Conservation (phyloP, 2,329 filamentous ascomycete genomes). For the Bipolaris oryzae region DNA sequence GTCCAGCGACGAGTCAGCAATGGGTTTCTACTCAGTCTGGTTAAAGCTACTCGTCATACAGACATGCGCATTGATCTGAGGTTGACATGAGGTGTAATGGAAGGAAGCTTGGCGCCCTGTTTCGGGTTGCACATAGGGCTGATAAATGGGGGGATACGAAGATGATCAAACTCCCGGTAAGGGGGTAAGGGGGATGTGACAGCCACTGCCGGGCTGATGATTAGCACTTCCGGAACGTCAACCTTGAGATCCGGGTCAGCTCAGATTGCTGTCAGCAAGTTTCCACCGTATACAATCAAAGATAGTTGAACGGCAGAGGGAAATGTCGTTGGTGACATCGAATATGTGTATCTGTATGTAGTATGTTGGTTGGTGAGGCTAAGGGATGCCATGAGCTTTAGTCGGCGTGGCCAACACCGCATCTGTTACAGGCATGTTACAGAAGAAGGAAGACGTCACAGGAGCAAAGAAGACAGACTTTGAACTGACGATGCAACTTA, state of each 20-base stretch:
- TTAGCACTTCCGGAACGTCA: background rate
- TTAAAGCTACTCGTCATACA: background rate
- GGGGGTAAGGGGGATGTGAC: background rate
- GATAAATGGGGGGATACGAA: background rate
- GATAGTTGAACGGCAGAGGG: background rate
- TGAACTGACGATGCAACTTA: slow-evolving; percentile 2
- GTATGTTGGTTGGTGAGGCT: background rate
- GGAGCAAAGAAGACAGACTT: slow-evolving; percentile 9
- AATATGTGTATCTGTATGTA: background rate
- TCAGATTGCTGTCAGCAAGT: background rate
- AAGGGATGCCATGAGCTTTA: background rate
- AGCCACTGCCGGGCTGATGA: background rate
- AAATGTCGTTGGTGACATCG: background rate
- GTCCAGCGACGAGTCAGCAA: background rate
- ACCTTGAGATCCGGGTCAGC: background rate
- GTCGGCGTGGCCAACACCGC: background rate
- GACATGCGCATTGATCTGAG: slow-evolving; percentile 7
- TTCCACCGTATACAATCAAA: background rate
- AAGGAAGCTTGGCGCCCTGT: slow-evolving; percentile 1
- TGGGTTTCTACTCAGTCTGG: background rate
- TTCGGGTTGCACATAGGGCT: slow-evolving; percentile 9
- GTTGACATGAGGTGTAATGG: background rate
- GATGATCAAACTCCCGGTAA: background rate
- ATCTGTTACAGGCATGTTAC: slow-evolving; percentile 30
- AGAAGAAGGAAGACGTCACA: slow-evolving; percentile 8